Evolutionary conservation across 2,329 filamentous ascomycete genomes (phyloP).

Genomic region (Chaetomium strumarium): DNA sequence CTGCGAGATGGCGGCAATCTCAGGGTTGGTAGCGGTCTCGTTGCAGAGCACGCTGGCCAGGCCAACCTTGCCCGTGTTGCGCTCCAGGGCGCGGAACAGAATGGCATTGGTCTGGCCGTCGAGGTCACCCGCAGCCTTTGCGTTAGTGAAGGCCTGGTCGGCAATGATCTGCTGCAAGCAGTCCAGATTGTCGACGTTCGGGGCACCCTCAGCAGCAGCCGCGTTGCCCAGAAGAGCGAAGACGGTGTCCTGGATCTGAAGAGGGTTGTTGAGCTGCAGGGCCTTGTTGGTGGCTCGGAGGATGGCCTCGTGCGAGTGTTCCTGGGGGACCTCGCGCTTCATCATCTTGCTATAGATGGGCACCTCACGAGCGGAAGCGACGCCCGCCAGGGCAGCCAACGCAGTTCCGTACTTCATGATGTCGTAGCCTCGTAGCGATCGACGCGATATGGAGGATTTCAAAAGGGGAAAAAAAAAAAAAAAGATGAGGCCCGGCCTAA

Average conservation of each 20-base stretch:
- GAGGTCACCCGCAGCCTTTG: slow-evolving; percentile 49
- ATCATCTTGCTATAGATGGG: slow-evolving; percentile 19
- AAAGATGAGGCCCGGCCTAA: slow-evolving; percentile 26
- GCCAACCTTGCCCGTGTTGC: slow-evolving; percentile 55
- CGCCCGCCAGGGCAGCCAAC: slow-evolving; percentile 28
- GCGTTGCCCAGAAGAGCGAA: slow-evolving; percentile 46
- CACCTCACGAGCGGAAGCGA: slow-evolving; percentile 29
- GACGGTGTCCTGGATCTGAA: slow-evolving; percentile 40
- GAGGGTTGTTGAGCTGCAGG: slow-evolving; percentile 43
- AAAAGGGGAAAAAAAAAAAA: slow-evolving; percentile 2
- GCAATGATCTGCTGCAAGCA: slow-evolving; percentile 55
- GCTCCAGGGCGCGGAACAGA: slow-evolving; percentile 50
- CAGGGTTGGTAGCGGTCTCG: slow-evolving; percentile 54
- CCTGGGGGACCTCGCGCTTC: slow-evolving; percentile 47
- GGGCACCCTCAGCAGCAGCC: slow-evolving; percentile 31
- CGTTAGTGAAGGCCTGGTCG: slow-evolving; percentile 57
- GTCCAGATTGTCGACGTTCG: slow-evolving; percentile 39
- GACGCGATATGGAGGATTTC: slow-evolving; percentile 15
- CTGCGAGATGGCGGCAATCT: slow-evolving; percentile 58
- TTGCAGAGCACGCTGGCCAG: slow-evolving; percentile 51
- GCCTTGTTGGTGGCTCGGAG: slow-evolving; percentile 33
- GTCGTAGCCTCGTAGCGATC: slow-evolving; percentile 18
- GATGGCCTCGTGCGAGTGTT: slow-evolving; percentile 44
- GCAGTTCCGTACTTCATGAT: slow-evolving; percentile 32
- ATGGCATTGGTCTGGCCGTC: slow-evolving; percentile 48